Evolutionary conservation across 192 early-diverging fungal species (phyloP).

Genomic region (Helicostylum pulchrum): DNA sequence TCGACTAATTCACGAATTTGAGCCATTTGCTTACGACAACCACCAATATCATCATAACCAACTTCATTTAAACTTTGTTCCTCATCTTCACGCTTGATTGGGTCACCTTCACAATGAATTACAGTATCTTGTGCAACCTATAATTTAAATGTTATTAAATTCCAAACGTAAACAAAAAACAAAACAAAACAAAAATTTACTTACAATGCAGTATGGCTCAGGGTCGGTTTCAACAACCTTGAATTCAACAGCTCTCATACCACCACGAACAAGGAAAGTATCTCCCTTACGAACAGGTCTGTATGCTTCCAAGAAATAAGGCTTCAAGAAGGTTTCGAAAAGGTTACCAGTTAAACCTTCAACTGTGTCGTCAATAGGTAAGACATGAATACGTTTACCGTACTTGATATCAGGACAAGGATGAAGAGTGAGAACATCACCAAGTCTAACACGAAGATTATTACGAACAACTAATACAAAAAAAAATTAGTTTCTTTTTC

Average conservation of each 20-base stretch:
- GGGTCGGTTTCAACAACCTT: constrained; percentile 96
- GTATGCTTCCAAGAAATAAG: constrained; percentile 98
- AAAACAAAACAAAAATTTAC: constrained; percentile 20
- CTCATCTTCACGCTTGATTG: constrained; percentile 98
- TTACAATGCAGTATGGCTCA: constrained; percentile 93
- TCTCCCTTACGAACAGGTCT: constrained; percentile 95
- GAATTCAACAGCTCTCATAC: constrained; percentile 98
- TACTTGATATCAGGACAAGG: constrained; percentile 96
- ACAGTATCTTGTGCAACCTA: constrained; percentile 96
- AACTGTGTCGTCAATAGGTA: constrained; percentile 97
- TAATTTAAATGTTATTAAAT: not conserved
- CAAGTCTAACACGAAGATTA: constrained; percentile 93
- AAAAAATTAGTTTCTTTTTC: not conserved
- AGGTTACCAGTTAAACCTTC: constrained; percentile 97
- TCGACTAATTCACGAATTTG: constrained; percentile 99
- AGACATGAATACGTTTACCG: constrained; percentile 93
- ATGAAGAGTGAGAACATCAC: constrained; percentile 95
- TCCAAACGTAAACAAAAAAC: too few species aligned
- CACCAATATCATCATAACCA: constrained; percentile 99
- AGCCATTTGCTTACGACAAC: constrained; percentile 97
- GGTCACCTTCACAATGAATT: constrained; percentile 97
- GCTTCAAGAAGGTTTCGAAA: constrained; percentile 97
- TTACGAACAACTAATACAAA: constrained; percentile 73
- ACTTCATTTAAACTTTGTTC: constrained; percentile 89
- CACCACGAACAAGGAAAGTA: constrained; percentile 88